Percentiles rank a stretch among this genome's conserved stretches.
Conservation (phyloP, 2,329 filamentous ascomycete species). For the Fusarium solani-melongenae region DNA sequence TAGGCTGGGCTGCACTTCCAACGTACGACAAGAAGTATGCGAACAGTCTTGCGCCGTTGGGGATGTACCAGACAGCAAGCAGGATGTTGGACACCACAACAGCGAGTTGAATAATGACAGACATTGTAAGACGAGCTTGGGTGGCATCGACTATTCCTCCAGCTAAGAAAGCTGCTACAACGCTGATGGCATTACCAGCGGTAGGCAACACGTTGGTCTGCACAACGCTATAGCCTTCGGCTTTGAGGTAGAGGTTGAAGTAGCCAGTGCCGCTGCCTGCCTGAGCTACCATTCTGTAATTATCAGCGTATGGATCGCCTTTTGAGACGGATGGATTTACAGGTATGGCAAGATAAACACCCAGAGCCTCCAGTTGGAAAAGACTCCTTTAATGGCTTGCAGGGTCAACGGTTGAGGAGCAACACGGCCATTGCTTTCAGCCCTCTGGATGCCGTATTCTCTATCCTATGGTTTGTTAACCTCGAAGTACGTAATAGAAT, state of each 20-base stretch:
- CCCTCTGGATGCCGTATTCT: conserved; percentile 14
- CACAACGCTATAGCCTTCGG: neutral
- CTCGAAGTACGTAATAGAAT: too few relatives aligned
- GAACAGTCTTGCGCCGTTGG: neutral
- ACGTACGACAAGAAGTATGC: neutral
- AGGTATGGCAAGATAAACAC: neutral
- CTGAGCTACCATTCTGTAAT: neutral
- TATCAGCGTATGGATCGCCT: neutral
- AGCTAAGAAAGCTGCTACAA: neutral
- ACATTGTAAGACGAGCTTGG: neutral
- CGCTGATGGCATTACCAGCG: neutral
- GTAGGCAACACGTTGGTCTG: neutral
- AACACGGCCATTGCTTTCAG: conserved; percentile 14
- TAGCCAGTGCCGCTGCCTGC: neutral
- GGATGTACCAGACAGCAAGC: neutral
- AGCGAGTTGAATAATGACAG: neutral
- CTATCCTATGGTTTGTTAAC: neutral
- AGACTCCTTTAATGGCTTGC: neutral
- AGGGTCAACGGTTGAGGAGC: conserved; percentile 14
- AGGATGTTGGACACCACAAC: neutral
- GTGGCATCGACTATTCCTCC: neutral
- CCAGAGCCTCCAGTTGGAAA: neutral
- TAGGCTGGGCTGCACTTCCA: neutral
- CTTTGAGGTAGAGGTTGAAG: neutral
- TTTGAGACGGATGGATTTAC: neutral